Percentiles rank a stretch among this genome's conserved stretches.
phyloP scores from a whole-genome alignment of 2,329 filamentous ascomycete species.

The Metarhizium anisopliae region DNA sequence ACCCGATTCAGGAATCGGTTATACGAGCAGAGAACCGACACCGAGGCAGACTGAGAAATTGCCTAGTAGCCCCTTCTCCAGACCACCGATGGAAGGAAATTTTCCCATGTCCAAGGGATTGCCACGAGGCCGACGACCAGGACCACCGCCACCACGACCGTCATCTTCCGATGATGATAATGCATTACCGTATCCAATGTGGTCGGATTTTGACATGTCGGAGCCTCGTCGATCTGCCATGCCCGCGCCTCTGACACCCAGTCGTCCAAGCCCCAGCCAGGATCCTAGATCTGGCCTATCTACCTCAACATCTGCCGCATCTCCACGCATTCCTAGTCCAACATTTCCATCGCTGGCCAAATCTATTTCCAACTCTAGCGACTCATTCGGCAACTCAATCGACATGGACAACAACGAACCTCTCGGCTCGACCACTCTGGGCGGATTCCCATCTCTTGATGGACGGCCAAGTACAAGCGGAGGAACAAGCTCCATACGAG shows the following conservation, averaged over 20 bases:
- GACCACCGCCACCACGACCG: conserved; percentile 8
- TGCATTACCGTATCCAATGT: not conserved
- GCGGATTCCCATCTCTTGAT: conserved; percentile 6
- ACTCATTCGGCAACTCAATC: conserved; percentile 21
- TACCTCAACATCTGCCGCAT: conserved; percentile 18
- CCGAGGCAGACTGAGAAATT: conserved; percentile 6
- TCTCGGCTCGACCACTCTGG: not conserved
- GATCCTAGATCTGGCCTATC: conserved; percentile 10
- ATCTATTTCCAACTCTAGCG: conserved; percentile 23
- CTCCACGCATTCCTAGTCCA: conserved; percentile 26
- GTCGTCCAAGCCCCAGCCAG: conserved; percentile 1
- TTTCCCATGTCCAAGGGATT: conserved; percentile 26
- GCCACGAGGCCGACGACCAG: conserved; percentile 23
- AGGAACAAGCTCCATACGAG: conserved; percentile 10
- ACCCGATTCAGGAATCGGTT: conserved; percentile 5
- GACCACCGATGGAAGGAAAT: conserved; percentile 20
- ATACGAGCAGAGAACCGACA: conserved; percentile 5
- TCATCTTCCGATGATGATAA: not conserved
- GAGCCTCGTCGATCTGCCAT: conserved; percentile 25
- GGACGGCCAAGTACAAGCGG: not conserved
- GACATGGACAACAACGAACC: conserved; percentile 15
- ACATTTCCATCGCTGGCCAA: conserved; percentile 26
- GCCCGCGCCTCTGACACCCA: conserved; percentile 24
- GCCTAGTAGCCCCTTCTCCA: conserved; percentile 18
- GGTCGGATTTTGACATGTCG: conserved; percentile 16